Percentiles rank a stretch among this genome's conserved stretches.
Conservation (phyloP, 805 yeast genomes). For the Cyberlindnera sargentensis region DNA sequence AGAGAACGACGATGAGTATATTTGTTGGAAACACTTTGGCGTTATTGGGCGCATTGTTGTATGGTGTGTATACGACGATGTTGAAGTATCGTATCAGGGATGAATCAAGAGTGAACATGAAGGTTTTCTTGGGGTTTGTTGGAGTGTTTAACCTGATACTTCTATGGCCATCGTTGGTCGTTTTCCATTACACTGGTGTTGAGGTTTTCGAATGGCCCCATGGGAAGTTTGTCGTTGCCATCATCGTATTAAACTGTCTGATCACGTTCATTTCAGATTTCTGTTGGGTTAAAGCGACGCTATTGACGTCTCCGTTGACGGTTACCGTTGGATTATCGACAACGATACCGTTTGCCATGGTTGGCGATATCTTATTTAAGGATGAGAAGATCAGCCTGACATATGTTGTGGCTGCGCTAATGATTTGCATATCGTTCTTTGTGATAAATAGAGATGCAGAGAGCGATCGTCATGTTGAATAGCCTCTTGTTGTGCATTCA, state of each 20-base stretch:
- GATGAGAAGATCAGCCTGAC: constrained; percentile 50
- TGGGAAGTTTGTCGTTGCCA: constrained; percentile 38
- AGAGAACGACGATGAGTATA: constrained; percentile 23
- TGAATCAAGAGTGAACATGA: constrained; percentile 76
- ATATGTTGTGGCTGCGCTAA: constrained; percentile 72
- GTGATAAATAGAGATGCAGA: constrained; percentile 76
- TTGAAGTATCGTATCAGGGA: constrained; percentile 65
- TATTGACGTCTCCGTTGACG: constrained; percentile 87
- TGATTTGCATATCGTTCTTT: constrained; percentile 79
- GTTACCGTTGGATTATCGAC: constrained; percentile 92
- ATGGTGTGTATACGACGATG: constrained; percentile 85
- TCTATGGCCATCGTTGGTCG: constrained; percentile 75
- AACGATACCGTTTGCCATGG: constrained; percentile 91
- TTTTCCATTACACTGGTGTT: constrained; percentile 54
- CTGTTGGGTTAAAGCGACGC: constrained; percentile 94
- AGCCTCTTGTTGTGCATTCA: background rate
- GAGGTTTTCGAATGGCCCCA: constrained; percentile 74
- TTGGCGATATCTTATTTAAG: constrained; percentile 78
- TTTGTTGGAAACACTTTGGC: constrained; percentile 77
- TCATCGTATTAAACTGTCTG: constrained; percentile 59
- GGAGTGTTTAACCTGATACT: constrained; percentile 72
- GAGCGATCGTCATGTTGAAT: constrained; percentile 36
- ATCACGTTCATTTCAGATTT: constrained; percentile 85
- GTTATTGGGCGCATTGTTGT: constrained; percentile 76
- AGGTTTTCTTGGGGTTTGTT: constrained; percentile 89